These are phyloP conservation scores for Phalaenopsis equestris DNA, from an alignment of 106 monocot genomes.

Conservation along the genomic window DNA sequence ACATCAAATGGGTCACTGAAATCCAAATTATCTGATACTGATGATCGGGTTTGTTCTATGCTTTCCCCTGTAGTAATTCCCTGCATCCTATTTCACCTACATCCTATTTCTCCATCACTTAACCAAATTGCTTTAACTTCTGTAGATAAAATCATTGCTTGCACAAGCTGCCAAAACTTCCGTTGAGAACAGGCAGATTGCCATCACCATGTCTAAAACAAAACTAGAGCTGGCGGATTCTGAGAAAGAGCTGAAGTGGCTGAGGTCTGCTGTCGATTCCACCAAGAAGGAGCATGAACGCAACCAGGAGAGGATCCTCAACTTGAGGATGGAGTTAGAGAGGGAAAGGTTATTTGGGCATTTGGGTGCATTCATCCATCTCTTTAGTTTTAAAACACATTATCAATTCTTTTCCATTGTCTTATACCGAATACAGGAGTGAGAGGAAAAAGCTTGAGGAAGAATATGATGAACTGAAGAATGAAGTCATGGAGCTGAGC, in stretches of 20 bases:
- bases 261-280: constrained; percentile 45
- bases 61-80: neutral
- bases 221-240: constrained; percentile 57
- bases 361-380: neutral
- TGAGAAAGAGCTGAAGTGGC: constrained; percentile 84
- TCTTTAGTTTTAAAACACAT: neutral
- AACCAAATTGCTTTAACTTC: neutral
- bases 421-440: constrained; percentile 27
- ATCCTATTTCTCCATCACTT: neutral
- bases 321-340: constrained; percentile 56
- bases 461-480: constrained; percentile 55
- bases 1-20: constrained; percentile 49
- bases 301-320: constrained; percentile 46
- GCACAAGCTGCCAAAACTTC: constrained; percentile 66
- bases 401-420: neutral
- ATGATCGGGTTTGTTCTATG: constrained; percentile 67
- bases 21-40: constrained; percentile 48
- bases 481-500: constrained; percentile 65
- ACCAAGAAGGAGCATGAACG: constrained; percentile 67
- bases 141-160: constrained; percentile 63
- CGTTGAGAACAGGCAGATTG: constrained; percentile 49
- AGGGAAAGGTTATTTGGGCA: constrained; percentile 44
- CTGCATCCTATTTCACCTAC: neutral
- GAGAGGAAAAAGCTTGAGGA: constrained; percentile 71
- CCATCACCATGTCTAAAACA: constrained; percentile 44